phyloP scores from a whole-genome alignment of 1,139 yeast genomes.

The Hyphopichia buzzinii region DNA sequence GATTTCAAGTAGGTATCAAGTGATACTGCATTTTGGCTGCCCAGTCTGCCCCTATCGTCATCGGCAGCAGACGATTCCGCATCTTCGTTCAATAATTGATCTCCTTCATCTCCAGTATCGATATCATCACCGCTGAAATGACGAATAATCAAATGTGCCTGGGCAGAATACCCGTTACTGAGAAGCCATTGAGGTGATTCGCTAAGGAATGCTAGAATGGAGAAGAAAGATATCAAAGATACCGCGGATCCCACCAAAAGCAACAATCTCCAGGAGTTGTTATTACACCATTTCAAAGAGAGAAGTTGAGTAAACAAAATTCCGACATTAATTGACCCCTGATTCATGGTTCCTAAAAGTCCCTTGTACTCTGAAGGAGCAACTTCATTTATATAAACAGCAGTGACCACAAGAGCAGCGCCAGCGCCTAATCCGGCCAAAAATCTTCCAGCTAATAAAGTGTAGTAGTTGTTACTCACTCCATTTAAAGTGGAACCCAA shows the following conservation, averaged over 20 bases:
- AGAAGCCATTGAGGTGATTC: constrained; percentile 88
- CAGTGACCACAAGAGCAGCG: constrained; percentile 77
- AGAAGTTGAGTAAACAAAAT: constrained; percentile 74
- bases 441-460: constrained; percentile 67
- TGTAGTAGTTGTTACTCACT: constrained; percentile 39
- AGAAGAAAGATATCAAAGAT: constrained; percentile 47
- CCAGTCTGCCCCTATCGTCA: constrained; percentile 7
- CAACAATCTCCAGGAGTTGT: constrained; percentile 68
- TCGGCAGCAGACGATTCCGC: constrained; percentile 15
- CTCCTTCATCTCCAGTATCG: constrained; percentile 3
- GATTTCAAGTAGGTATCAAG: constrained; percentile 47
- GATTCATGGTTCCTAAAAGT: constrained; percentile 82
- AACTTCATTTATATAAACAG: constrained; percentile 76
- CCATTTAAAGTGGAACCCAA: constrained; percentile 72
- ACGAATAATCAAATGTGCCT: constrained; percentile 38
- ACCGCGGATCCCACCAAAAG: constrained; percentile 57
- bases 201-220: constrained; percentile 44
- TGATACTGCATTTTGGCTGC: constrained; percentile 16
- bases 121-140: constrained; percentile 30
- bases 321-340: constrained; percentile 80
- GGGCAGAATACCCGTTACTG: constrained; percentile 27
- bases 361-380: constrained; percentile 72
- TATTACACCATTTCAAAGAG: constrained; percentile 67
- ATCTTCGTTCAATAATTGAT: constrained; percentile 2
- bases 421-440: constrained; percentile 88